These are phyloP conservation scores for Cichorium intybus DNA, from an alignment of 140 eudicot species.

Conservation along the genomic window DNA sequence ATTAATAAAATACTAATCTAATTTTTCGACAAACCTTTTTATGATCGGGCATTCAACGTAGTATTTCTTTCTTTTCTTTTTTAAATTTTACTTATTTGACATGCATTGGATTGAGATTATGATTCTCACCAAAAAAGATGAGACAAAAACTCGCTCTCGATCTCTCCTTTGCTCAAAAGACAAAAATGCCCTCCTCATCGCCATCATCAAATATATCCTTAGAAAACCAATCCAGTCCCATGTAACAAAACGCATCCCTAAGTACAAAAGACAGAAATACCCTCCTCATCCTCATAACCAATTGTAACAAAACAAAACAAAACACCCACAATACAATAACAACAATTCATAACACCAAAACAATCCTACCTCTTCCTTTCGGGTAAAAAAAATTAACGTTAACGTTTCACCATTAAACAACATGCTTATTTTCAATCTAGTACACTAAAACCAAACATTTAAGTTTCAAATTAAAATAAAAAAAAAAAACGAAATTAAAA, in stretches of 20 bases:
- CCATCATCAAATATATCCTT: no score
- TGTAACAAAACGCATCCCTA: not conserved
- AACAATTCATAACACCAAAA: not conserved
- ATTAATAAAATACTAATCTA: no score
- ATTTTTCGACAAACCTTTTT: no score
- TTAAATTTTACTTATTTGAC: no score
- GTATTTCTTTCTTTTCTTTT: no score
- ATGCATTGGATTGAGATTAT: no score
- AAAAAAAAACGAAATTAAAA: not conserved
- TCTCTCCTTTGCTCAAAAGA: no score
- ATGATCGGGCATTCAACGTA: no score
- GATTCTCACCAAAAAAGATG: no score
- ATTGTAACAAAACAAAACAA: not conserved
- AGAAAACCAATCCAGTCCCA: not conserved
- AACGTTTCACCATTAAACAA: not conserved
- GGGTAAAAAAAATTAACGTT: constrained; percentile 1
- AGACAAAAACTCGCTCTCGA: no score
- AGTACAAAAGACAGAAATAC: not conserved
- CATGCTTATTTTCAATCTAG: constrained; percentile 8
- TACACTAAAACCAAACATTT: not conserved
- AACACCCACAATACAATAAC: not conserved
- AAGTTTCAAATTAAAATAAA: not conserved
- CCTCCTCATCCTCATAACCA: not conserved
- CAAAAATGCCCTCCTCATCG: no score
- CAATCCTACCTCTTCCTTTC: constrained; percentile 3